Evolutionary conservation across 2,329 filamentous ascomycete species (phyloP).

Genomic region (Diaporthe nobilis): DNA sequence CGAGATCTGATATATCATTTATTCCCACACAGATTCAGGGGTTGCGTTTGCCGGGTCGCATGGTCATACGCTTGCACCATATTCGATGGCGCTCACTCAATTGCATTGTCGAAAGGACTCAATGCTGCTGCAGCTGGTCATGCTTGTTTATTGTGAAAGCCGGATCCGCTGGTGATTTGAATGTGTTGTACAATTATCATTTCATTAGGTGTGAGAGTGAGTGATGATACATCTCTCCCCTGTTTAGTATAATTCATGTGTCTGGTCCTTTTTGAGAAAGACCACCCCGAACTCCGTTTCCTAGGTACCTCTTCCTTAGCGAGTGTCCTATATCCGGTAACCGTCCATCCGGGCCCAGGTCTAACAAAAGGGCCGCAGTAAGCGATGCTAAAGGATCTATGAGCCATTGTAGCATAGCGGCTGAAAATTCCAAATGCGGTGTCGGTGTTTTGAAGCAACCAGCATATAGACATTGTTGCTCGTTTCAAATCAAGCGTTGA

Average conservation of each 20-base stretch:
- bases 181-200: slow-evolving; percentile 39
- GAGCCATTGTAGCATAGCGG: slow-evolving; percentile 22
- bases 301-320: slow-evolving; percentile 36
- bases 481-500: not conserved
- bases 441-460: not conserved
- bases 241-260: slow-evolving; percentile 30
- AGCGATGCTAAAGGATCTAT: slow-evolving; percentile 13
- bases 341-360: slow-evolving; percentile 17
- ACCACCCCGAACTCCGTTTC: slow-evolving; percentile 17
- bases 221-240: slow-evolving; percentile 34
- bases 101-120: not conserved
- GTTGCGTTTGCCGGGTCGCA: not conserved
- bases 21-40: not conserved
- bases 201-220: slow-evolving; percentile 38
- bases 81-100: not conserved
- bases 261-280: slow-evolving; percentile 8
- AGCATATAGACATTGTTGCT: slow-evolving; percentile 22
- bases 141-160: not conserved
- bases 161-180: not conserved
- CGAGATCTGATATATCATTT: slow-evolving; percentile 2
- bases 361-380: not conserved
- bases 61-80: not conserved
- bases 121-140: not conserved
- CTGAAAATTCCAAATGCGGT: not conserved
- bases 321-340: slow-evolving; percentile 34